These are phyloP conservation scores for Fusarium nygamai DNA, from an alignment of 2,329 filamentous ascomycete species.

Conservation along the genomic window DNA sequence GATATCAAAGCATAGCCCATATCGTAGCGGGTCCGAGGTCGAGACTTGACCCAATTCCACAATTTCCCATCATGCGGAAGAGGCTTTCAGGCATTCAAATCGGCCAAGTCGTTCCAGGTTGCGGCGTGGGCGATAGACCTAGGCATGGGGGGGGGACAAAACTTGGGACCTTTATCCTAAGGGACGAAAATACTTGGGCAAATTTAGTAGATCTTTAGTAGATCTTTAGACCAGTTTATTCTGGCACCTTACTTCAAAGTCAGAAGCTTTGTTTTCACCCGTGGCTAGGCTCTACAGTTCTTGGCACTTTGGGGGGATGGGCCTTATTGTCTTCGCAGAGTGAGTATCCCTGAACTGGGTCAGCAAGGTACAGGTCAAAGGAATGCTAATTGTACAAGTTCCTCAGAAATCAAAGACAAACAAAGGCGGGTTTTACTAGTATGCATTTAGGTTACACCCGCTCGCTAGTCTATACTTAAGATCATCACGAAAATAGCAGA, in stretches of 20 bases:
- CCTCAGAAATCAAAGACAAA: background rate
- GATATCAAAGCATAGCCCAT: background rate
- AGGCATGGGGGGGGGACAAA: too few species aligned
- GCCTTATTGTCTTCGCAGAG: background rate
- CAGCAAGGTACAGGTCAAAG: background rate
- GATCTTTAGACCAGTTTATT: too few species aligned
- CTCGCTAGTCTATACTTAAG: background rate
- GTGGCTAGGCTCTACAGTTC: background rate
- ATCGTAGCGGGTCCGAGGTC: conserved; percentile 10
- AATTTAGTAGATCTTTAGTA: too few species aligned
- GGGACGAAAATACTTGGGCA: too few species aligned
- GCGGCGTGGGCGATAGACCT: conserved; percentile 49
- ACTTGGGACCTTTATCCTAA: too few species aligned
- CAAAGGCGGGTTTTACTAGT: background rate
- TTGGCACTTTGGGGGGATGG: background rate
- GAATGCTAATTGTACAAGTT: background rate
- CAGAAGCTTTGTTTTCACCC: too few species aligned
- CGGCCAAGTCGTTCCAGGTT: conserved; percentile 63
- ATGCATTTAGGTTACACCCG: background rate
- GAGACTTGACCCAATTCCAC: conserved; percentile 1
- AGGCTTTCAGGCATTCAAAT: background rate
- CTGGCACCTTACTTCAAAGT: too few species aligned
- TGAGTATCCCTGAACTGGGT: background rate
- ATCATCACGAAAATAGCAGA: background rate
- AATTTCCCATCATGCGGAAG: conserved; percentile 59